These are phyloP conservation scores for Leptodontidium sp. DNA, from an alignment of 2,329 filamentous ascomycete species.

Conservation along the genomic window DNA sequence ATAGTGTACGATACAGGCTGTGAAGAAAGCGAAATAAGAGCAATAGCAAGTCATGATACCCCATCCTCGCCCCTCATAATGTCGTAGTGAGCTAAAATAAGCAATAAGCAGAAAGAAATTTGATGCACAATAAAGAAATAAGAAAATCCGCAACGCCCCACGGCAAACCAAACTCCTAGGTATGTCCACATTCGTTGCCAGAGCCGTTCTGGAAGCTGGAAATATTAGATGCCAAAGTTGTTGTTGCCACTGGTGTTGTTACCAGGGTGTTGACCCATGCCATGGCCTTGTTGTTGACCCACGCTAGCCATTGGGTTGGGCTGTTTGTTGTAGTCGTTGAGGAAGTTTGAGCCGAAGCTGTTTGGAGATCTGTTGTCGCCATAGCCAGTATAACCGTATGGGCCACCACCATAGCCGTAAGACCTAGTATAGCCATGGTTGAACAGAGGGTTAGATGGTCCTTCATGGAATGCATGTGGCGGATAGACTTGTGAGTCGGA, in stretches of 20 bases:
- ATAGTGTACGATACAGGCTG: slow-evolving; percentile 45
- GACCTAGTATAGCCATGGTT: slow-evolving; percentile 37
- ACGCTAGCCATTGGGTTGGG: slow-evolving; percentile 24
- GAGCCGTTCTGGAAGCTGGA: not conserved
- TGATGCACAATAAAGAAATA: slow-evolving; percentile 1
- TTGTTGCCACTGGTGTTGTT: slow-evolving; percentile 11
- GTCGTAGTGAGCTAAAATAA: slow-evolving; percentile 17
- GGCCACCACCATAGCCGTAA: slow-evolving; percentile 26
- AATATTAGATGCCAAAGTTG: slow-evolving; percentile 23
- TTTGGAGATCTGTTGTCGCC: slow-evolving; percentile 28
- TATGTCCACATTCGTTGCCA: slow-evolving; percentile 13
- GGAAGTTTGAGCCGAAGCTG: slow-evolving; percentile 15
- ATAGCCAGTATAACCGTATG: slow-evolving; percentile 23
- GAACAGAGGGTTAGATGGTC: slow-evolving; percentile 43
- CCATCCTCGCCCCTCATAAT: slow-evolving; percentile 14
- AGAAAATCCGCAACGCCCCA: not conserved
- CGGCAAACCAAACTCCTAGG: slow-evolving; percentile 21
- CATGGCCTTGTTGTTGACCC: slow-evolving; percentile 23
- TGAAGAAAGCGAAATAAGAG: slow-evolving; percentile 28
- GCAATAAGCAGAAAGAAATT: slow-evolving; percentile 2
- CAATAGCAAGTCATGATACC: slow-evolving; percentile 28
- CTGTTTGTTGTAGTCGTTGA: slow-evolving; percentile 34
- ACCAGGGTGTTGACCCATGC: slow-evolving; percentile 19
- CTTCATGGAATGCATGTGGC: slow-evolving; percentile 42
- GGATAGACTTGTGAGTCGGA: slow-evolving; percentile 40